A percentile compares a stretch with the other conserved stretches of the same genome.
These are phyloP conservation scores for Coniochaeta hoffmannii DNA, from an alignment of 2,329 filamentous ascomycete species.

Conservation along the genomic window DNA sequence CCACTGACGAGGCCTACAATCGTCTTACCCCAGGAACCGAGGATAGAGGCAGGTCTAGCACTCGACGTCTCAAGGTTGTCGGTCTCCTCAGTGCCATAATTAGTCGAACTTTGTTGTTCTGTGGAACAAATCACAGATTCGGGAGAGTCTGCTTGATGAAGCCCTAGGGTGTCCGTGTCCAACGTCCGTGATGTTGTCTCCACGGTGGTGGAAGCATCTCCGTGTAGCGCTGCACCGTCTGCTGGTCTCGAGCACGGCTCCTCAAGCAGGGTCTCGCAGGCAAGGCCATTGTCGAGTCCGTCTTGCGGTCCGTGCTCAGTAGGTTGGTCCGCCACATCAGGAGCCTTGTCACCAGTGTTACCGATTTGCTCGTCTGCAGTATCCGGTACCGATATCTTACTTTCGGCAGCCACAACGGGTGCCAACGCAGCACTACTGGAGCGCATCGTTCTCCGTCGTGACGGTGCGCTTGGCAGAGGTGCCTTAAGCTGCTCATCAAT, in stretches of 20 bases:
- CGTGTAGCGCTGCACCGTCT: too few species aligned
- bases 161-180: too few species aligned
- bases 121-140: background rate
- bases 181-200: too few species aligned
- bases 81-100: background rate
- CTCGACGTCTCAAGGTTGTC: background rate
- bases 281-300: background rate
- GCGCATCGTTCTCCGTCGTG: conserved; percentile 13
- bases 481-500: conserved; percentile 32
- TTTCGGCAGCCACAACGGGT: conserved; percentile 6
- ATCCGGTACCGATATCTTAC: conserved; percentile 8
- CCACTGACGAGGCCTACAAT: background rate
- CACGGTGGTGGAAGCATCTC: too few species aligned
- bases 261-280: too few species aligned
- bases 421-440: conserved; percentile 3
- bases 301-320: too few species aligned
- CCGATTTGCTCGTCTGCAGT: conserved; percentile 1
- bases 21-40: conserved; percentile 1
- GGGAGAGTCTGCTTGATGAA: too few species aligned
- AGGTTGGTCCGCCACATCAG: conserved; percentile 3
- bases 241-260: too few species aligned
- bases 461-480: conserved; percentile 21
- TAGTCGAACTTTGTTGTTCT: background rate
- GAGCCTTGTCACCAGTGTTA: conserved; percentile 10
- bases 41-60: background rate